phyloP scores from a whole-genome alignment of 1,284 basidiomycete species.

The Hymenochaete sp. region DNA sequence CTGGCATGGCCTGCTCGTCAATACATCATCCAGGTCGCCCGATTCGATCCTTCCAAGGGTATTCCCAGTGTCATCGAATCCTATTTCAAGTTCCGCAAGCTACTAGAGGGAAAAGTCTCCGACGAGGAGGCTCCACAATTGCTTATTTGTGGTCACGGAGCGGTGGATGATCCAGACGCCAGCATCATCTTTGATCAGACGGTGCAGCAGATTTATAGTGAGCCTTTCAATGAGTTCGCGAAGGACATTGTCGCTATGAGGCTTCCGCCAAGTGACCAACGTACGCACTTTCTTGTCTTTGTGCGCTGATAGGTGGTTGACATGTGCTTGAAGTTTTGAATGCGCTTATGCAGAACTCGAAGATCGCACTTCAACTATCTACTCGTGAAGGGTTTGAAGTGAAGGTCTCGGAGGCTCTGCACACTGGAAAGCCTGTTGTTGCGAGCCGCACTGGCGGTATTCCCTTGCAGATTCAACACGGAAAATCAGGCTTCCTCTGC shows the following conservation, averaged over 20 bases:
- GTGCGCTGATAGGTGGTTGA: not conserved
- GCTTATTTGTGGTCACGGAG: constrained; percentile 80
- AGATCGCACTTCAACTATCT: constrained; percentile 70
- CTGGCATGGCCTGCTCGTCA: constrained; percentile 73
- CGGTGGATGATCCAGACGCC: constrained; percentile 79
- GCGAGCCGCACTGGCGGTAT: constrained; percentile 80
- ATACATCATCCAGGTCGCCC: constrained; percentile 78
- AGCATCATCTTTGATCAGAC: constrained; percentile 80
- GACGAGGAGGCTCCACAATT: constrained; percentile 66
- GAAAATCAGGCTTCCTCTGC: constrained; percentile 76
- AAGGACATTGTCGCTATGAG: constrained; percentile 73
- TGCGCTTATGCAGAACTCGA: constrained; percentile 66
- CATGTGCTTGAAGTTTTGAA: constrained; percentile 49
- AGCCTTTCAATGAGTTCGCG: constrained; percentile 46
- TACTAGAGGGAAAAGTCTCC: constrained; percentile 42
- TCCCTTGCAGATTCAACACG: constrained; percentile 77
- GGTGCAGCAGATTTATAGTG: constrained; percentile 46
- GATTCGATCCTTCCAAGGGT: constrained; percentile 74
- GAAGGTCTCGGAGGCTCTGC: constrained; percentile 84
- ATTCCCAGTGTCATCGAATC: constrained; percentile 77
- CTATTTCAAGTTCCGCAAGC: constrained; percentile 66
- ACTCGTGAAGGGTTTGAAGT: constrained; percentile 88
- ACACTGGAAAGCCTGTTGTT: constrained; percentile 76
- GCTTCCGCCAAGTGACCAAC: constrained; percentile 69
- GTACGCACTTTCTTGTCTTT: constrained; percentile 33